phyloP scores from a whole-genome alignment of 768 basidiomycete genomes.

The Tulasnella sp. region DNA sequence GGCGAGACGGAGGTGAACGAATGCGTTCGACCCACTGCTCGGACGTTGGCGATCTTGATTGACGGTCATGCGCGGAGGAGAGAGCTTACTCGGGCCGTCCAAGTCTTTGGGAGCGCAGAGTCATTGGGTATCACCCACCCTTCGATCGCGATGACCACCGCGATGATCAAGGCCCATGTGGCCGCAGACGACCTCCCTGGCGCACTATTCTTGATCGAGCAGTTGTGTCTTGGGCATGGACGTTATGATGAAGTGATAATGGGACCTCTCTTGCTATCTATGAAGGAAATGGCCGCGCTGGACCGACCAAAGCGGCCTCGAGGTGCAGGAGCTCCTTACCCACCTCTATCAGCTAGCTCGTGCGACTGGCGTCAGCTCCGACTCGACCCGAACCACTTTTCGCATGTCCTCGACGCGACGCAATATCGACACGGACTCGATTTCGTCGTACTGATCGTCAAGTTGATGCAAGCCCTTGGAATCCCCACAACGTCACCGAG shows the following conservation, averaged over 20 bases:
- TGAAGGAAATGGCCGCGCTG: slow-evolving; percentile 18
- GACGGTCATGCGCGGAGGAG: slow-evolving; percentile 38
- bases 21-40: slow-evolving; percentile 34
- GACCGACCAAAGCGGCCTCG: background rate
- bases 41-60: slow-evolving; percentile 55
- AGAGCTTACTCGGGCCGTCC: slow-evolving; percentile 36
- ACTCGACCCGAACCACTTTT: slow-evolving; percentile 41
- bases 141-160: slow-evolving; percentile 31
- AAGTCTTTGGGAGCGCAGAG: slow-evolving; percentile 36
- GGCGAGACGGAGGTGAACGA: background rate
- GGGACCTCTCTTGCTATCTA: slow-evolving; percentile 18
- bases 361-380: slow-evolving; percentile 17
- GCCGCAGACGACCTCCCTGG: slow-evolving; percentile 34
- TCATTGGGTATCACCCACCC: slow-evolving; percentile 33
- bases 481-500: background rate
- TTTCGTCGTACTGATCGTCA: background rate
- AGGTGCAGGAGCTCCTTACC: slow-evolving; percentile 26
- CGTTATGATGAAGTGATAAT: slow-evolving; percentile 19
- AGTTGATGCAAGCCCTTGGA: background rate
- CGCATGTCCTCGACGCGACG: slow-evolving; percentile 45
- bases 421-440: slow-evolving; percentile 22
- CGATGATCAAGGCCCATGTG: slow-evolving; percentile 49
- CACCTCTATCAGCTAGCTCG: background rate
- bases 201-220: slow-evolving; percentile 43
- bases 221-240: slow-evolving; percentile 29